Evolutionary conservation across 2,329 filamentous ascomycete species (phyloP), one percentile per base, ranked within the genome.

Genomic region (Talaromyces marneffei): DNA sequence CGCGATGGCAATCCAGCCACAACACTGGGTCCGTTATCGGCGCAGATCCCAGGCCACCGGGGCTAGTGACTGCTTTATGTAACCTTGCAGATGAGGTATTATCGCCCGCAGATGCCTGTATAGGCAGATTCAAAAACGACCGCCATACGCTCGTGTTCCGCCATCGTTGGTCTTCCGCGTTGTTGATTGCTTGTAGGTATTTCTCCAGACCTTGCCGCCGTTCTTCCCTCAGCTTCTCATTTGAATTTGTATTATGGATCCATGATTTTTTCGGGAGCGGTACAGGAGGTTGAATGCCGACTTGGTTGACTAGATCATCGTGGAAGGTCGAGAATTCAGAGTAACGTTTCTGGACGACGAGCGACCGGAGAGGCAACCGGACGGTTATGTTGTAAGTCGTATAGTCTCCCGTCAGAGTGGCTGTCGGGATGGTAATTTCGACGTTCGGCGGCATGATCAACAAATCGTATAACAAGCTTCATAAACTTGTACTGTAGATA

Each of bases 301-400:
- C 79, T 65, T 85, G 79, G 23, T 78, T 75, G 35, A 75, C 74
- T 6, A 87, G 76, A 2, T 77, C 72, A 3, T 72, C 71, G 72
- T 88, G 79, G 60, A 88, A 82, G 59, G 78, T 68, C 46, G 77
- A 71, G 72, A 88, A 88, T 72, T 87, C 85, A 57, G 83, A 85
- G 76, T 87, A 88, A 66, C 85, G 84, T 71, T 87, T 87, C 50
- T 78, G 78, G 60, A 86, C 73, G 46, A 79, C 83, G 66, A 83
- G 82, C 54, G 83, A 82, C 59, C 84, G 81, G 33, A 87, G 80
- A 1, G 85, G 85, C 20, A 87, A 82, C 44, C 84, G 81, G 65
- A 87, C 78, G 57, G 79, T 79, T 69, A 88, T 80, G 65, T 85
- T 82, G 75, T 87, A 88, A 67, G 82, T 70, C 0, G 85, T 87